A percentile compares a stretch with the other conserved stretches of the same genome.
phyloP scores from a whole-genome alignment of 257 asterid species.

The Solanum dulcamara region DNA sequence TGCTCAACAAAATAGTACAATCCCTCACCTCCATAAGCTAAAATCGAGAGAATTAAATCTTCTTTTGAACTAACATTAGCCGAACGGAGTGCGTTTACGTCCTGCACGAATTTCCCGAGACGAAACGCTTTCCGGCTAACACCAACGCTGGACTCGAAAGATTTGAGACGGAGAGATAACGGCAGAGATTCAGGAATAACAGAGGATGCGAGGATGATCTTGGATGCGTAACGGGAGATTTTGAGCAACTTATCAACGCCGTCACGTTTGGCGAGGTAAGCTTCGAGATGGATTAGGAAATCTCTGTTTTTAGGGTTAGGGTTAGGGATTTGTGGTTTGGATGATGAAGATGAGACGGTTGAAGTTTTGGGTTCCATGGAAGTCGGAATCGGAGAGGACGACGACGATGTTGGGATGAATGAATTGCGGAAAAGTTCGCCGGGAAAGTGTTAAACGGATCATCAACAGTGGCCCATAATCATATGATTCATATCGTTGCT shows the following conservation, averaged over 20 bases:
- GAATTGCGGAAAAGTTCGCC: neutral
- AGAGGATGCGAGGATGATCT: slow-evolving; percentile 61
- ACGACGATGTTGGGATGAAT: neutral
- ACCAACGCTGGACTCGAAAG: slow-evolving; percentile 88
- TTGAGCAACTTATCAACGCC: slow-evolving; percentile 85
- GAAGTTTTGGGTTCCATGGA: slow-evolving; percentile 28
- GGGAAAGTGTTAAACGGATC: neutral
- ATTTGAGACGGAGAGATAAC: slow-evolving; percentile 39
- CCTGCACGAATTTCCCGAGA: slow-evolving; percentile 85
- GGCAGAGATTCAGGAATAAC: slow-evolving; percentile 14
- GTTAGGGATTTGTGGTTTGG: slow-evolving; percentile 3
- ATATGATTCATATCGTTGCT: neutral
- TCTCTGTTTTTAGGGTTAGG: slow-evolving; percentile 20
- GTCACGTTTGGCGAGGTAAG: slow-evolving; percentile 75
- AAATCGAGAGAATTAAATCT: slow-evolving; percentile 18
- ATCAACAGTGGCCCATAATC: neutral
- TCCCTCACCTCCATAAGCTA: slow-evolving; percentile 84
- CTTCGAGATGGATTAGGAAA: slow-evolving; percentile 65
- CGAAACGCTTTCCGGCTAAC: slow-evolving; percentile 89
- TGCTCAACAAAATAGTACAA: slow-evolving; percentile 77
- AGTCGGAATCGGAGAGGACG: neutral
- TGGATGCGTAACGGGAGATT: slow-evolving; percentile 83
- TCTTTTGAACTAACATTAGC: slow-evolving; percentile 3
- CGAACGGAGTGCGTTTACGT: slow-evolving; percentile 58
- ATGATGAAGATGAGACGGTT: neutral